Conservation (phyloP, 768 basidiomycete genomes). For the Cantharellus anzutake region DNA sequence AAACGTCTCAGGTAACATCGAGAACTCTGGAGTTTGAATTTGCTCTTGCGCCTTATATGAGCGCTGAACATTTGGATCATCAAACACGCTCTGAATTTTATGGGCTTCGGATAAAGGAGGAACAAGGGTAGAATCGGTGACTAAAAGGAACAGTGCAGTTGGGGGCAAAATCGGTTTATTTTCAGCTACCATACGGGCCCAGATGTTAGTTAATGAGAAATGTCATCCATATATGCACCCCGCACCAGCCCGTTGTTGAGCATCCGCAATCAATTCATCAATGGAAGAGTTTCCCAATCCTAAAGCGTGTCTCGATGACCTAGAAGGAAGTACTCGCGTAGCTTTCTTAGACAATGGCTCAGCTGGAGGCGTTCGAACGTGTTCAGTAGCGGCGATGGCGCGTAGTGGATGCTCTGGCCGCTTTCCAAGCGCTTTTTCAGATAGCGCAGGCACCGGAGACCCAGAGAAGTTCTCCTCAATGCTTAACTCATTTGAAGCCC, state of each 20-base stretch:
- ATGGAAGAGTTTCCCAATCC: conserved; percentile 63
- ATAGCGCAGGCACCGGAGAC: background rate
- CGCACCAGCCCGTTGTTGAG: conserved; percentile 46
- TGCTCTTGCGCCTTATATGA: conserved; percentile 39
- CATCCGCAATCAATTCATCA: conserved; percentile 71
- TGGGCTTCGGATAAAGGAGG: conserved; percentile 16
- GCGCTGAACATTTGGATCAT: conserved; percentile 20
- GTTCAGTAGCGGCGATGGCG: background rate
- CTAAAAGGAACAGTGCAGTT: conserved; percentile 46
- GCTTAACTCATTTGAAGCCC: background rate
- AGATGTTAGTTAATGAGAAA: background rate
- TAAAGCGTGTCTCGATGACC: conserved; percentile 62
- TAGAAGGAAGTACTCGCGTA: conserved; percentile 54
- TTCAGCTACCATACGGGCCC: conserved; percentile 29
- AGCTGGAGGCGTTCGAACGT: background rate
- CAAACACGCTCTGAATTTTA: conserved; percentile 6
- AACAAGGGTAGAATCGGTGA: conserved; percentile 43
- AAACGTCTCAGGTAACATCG: conserved; percentile 27
- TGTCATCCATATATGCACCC: background rate
- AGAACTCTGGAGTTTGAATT: conserved; percentile 66
- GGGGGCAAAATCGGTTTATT: conserved; percentile 52
- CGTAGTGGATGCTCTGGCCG: conserved; percentile 1
- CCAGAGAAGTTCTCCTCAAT: background rate
- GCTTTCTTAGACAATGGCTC: conserved; percentile 1
- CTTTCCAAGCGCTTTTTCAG: conserved; percentile 6